Evolutionary conservation across 2,329 filamentous ascomycete genomes (phyloP).

Genomic region (Alternaria gansuensis): DNA sequence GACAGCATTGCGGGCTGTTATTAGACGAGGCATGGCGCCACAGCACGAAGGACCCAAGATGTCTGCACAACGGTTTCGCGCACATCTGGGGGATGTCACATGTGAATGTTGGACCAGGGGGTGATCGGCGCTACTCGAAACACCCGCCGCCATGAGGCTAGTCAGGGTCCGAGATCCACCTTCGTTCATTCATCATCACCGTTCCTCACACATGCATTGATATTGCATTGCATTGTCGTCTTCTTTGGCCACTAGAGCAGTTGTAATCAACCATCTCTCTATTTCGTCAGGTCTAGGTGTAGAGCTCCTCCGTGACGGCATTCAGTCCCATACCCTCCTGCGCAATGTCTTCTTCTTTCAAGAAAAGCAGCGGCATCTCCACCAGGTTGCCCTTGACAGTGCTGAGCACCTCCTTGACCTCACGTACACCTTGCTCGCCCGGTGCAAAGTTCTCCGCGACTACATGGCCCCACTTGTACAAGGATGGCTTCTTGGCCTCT

Average conservation of each 20-base stretch:
- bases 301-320: conserved; percentile 59
- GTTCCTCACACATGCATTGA: neutral
- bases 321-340: conserved; percentile 74
- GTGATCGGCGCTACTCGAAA: conserved; percentile 15
- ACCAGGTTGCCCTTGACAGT: conserved; percentile 69
- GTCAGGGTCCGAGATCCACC: conserved; percentile 5
- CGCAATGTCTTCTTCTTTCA: conserved; percentile 86
- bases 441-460: conserved; percentile 64
- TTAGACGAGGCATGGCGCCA: conserved; percentile 40
- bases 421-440: conserved; percentile 55
- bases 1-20: conserved; percentile 41
- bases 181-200: neutral
- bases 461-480: conserved; percentile 86
- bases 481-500: conserved; percentile 58
- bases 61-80: conserved; percentile 13
- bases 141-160: conserved; percentile 4
- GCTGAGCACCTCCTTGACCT: conserved; percentile 74
- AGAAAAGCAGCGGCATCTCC: conserved; percentile 90
- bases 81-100: conserved; percentile 13
- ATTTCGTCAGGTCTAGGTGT: conserved; percentile 48
- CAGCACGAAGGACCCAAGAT: conserved; percentile 7
- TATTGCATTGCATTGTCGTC: neutral
- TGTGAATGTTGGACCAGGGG: conserved; percentile 8
- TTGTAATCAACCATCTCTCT: neutral
- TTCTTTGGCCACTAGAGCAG: neutral